These are phyloP conservation scores for Debaryomyces udenii DNA, from an alignment of 1,139 yeast genomes.

Conservation along the genomic window DNA sequence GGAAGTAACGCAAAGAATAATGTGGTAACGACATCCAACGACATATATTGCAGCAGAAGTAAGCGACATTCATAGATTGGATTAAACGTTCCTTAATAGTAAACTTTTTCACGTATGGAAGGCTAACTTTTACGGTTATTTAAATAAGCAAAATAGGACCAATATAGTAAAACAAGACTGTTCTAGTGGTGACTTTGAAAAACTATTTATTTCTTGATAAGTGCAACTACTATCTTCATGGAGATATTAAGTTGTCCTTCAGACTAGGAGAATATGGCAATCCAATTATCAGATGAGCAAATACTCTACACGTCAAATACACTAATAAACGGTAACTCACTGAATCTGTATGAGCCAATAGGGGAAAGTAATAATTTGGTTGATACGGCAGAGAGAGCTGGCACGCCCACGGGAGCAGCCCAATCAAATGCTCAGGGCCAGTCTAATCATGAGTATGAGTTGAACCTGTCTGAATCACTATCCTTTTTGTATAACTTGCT, in stretches of 20 bases:
- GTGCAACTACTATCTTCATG: neutral
- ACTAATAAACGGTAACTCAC: neutral
- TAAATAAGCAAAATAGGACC: no score
- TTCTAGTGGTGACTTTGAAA: no score
- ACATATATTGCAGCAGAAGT: no score
- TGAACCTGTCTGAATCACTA: conserved; percentile 44
- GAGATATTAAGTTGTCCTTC: conserved; percentile 1
- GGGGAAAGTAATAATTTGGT: neutral
- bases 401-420: neutral
- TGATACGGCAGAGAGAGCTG: neutral
- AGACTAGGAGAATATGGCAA: conserved; percentile 1
- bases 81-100: no score
- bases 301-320: conserved; percentile 3
- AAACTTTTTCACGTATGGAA: no score
- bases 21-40: no score
- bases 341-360: neutral
- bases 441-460: conserved; percentile 37
- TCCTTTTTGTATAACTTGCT: conserved; percentile 44
- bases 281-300: conserved; percentile 7
- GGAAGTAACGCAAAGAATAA: no score
- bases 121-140: no score
- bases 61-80: no score
- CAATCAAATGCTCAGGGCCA: neutral
- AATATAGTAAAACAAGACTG: no score
- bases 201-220: no score